phyloP scores from a whole-genome alignment of 1,284 basidiomycete species.

The Leccinum laetum region DNA sequence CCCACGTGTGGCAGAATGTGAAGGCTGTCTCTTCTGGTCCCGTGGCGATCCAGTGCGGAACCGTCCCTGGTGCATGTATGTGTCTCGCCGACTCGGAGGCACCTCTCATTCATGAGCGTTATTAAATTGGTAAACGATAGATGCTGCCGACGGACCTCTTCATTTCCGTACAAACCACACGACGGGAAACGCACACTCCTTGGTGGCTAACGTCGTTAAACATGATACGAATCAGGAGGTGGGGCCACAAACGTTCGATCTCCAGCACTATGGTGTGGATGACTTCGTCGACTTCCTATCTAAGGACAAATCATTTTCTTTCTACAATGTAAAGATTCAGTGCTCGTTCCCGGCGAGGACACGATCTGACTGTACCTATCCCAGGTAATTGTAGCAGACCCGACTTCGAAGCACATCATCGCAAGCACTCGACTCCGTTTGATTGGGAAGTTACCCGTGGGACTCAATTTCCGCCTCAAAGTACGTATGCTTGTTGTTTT shows the following conservation, averaged over 20 bases:
- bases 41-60: not conserved
- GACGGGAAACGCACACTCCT: constrained; percentile 5
- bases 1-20: constrained; percentile 6
- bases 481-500: not conserved
- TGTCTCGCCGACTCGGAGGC: no score
- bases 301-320: constrained; percentile 1
- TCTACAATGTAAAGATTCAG: constrained; percentile 7
- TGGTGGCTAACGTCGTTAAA: constrained; percentile 12
- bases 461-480: constrained; percentile 3
- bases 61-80: not conserved
- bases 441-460: not conserved
- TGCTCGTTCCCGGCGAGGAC: not conserved
- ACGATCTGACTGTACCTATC: not conserved
- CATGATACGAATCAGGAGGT: not conserved
- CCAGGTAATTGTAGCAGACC: constrained; percentile 6
- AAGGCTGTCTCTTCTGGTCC: constrained; percentile 7
- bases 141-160: constrained; percentile 1
- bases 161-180: constrained; percentile 9
- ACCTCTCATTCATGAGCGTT: not conserved
- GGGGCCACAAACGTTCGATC: not conserved
- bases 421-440: not conserved
- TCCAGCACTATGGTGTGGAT: not conserved
- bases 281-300: constrained; percentile 5
- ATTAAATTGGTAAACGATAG: not conserved
- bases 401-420: not conserved